Conservation (phyloP, 2,329 filamentous ascomycete species). For the Eutypella sp. region DNA sequence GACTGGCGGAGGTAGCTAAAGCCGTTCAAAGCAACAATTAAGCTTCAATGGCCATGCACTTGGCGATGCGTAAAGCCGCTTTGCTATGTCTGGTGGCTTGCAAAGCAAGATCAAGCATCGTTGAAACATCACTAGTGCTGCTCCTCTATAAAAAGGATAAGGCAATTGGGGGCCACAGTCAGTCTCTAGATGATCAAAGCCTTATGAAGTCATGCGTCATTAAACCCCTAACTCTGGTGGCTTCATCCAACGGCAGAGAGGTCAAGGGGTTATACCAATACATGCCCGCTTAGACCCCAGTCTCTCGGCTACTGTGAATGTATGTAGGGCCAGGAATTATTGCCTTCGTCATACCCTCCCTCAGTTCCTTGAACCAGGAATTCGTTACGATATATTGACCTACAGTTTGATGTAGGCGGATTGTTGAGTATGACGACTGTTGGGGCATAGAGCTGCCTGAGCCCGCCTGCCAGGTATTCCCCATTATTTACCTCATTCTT, state of each 20-base stretch:
- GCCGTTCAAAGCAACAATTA: too few species aligned
- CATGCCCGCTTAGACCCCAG: not conserved
- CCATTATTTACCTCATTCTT: too few species aligned
- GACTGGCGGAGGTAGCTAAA: too few species aligned
- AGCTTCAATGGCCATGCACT: too few species aligned
- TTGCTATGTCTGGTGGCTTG: too few species aligned
- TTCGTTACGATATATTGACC: not conserved
- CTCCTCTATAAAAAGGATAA: too few species aligned
- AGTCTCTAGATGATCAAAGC: not conserved
- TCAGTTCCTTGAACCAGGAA: not conserved
- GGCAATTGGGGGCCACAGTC: too few species aligned
- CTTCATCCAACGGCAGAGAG: not conserved
- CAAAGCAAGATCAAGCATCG: too few species aligned
- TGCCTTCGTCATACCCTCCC: not conserved
- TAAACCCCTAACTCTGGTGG: not conserved
- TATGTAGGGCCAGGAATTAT: not conserved
- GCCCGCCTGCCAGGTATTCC: too few species aligned
- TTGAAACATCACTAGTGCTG: too few species aligned
- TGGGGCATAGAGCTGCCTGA: too few species aligned
- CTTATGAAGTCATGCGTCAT: slow-evolving; percentile 1
- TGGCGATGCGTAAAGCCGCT: too few species aligned
- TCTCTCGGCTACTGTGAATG: not conserved
- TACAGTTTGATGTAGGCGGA: not conserved
- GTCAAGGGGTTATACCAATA: not conserved
- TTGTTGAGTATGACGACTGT: not conserved